A percentile compares a stretch with the other conserved stretches of the same genome.
Evolutionary conservation across 768 basidiomycete species (phyloP).

Genomic region (Pseudohyphozyma bogoriensis): DNA sequence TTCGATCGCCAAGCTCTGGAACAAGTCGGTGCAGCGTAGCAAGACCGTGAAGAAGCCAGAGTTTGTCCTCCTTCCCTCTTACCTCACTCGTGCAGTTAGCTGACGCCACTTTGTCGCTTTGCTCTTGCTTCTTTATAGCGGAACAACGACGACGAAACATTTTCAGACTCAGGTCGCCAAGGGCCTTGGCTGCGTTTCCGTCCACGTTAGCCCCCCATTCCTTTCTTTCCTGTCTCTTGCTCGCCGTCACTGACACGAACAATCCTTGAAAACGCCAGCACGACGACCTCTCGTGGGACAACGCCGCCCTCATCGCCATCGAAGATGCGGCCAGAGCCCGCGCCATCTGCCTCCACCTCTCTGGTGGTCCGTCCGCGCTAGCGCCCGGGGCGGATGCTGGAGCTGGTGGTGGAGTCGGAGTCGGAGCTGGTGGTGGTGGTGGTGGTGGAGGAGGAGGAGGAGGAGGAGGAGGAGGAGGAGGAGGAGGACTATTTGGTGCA

Average conservation of each 20-base stretch:
- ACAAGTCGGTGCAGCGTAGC: constrained; percentile 8
- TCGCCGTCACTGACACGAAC: not conserved
- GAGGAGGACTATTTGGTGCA: no score
- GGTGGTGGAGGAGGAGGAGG: no score
- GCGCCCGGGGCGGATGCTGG: no score
- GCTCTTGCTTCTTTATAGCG: not conserved
- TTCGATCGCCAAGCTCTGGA: constrained; percentile 8
- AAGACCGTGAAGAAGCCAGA: constrained; percentile 1
- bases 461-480: no score
- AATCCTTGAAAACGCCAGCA: not conserved
- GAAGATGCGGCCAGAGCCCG: not conserved
- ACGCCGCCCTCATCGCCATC: constrained; percentile 3
- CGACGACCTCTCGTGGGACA: constrained; percentile 17
- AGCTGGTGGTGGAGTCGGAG: no score
- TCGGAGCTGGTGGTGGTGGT: no score
- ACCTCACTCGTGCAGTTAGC: fast-evolving
- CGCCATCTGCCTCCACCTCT: constrained; percentile 18
- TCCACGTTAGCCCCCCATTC: not conserved
- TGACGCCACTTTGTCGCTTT: no score
- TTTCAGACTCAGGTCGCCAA: constrained; percentile 4
- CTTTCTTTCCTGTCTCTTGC: no score
- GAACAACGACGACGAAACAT: not conserved
- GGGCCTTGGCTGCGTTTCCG: constrained; percentile 6
- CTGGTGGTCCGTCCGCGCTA: no score
- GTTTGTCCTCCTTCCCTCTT: not conserved